A percentile compares a stretch with the other conserved stretches of the same genome.
These are phyloP conservation scores for Komagataella phaffii DNA, from an alignment of 805 yeast species.

Conservation along the genomic window DNA sequence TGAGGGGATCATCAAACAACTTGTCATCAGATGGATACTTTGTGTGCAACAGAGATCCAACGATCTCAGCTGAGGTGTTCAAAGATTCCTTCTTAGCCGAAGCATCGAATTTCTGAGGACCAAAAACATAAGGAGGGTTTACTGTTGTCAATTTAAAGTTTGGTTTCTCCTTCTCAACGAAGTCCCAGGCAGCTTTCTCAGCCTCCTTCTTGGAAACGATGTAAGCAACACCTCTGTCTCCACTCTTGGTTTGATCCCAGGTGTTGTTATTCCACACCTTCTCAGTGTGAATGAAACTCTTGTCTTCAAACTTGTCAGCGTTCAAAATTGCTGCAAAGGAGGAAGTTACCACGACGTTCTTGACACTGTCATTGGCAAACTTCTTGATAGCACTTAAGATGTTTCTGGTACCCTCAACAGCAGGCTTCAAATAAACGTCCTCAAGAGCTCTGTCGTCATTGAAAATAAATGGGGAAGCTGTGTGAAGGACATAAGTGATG, in stretches of 20 bases:
- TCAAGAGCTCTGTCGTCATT: slow-evolving; percentile 28
- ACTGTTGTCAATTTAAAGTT: slow-evolving; percentile 25
- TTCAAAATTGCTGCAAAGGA: slow-evolving; percentile 34
- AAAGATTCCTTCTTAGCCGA: slow-evolving; percentile 16
- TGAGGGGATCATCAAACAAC: slow-evolving; percentile 4
- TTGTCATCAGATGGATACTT: slow-evolving; percentile 10
- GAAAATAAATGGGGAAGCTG: slow-evolving; percentile 33
- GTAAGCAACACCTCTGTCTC: slow-evolving; percentile 16
- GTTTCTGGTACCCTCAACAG: slow-evolving; percentile 39
- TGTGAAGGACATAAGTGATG: slow-evolving; percentile 31
- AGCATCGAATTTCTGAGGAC: slow-evolving; percentile 34
- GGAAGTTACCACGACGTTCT: slow-evolving; percentile 39
- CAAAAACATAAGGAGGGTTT: slow-evolving; percentile 31
- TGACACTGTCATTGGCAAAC: slow-evolving; percentile 26
- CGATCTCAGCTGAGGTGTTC: slow-evolving; percentile 24
- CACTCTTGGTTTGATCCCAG: slow-evolving; percentile 16
- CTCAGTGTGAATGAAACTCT: slow-evolving; percentile 12
- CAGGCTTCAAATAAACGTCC: slow-evolving; percentile 40
- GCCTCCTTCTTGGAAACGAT: slow-evolving; percentile 37
- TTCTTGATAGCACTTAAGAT: slow-evolving; percentile 28
- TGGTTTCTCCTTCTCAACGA: slow-evolving; percentile 24
- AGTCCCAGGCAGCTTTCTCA: slow-evolving; percentile 45
- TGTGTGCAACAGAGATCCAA: slow-evolving; percentile 11
- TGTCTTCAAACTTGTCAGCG: slow-evolving; percentile 7
- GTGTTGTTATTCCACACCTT: slow-evolving; percentile 24